Evolutionary conservation across 2,329 filamentous ascomycete genomes (phyloP).

Genomic region (Leptographium radiaticola): DNA sequence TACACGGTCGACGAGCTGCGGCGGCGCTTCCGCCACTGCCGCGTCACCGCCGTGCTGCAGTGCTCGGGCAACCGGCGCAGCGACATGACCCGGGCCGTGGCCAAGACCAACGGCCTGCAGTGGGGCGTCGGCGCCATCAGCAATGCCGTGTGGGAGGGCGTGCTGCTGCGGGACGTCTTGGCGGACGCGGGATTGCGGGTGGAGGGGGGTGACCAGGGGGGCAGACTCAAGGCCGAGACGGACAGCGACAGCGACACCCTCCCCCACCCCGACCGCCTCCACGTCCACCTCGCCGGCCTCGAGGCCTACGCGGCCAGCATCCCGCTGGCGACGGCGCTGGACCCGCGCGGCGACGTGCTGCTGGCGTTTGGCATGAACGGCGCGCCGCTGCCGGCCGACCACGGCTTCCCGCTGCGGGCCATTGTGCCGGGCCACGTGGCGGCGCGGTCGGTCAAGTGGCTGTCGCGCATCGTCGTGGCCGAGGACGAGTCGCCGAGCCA

Average conservation of each 20-base stretch:
- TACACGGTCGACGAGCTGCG: constrained; percentile 44
- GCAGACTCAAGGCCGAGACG: too few species aligned
- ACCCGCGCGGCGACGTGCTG: constrained; percentile 50
- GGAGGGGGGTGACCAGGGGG: too few species aligned
- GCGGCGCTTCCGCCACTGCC: constrained; percentile 33
- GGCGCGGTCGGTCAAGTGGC: constrained; percentile 57
- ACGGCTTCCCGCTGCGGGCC: constrained; percentile 50
- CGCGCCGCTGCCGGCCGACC: constrained; percentile 45
- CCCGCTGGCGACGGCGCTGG: constrained; percentile 42
- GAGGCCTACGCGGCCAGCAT: constrained; percentile 52
- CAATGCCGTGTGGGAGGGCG: constrained; percentile 46
- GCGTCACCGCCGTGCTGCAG: constrained; percentile 42
- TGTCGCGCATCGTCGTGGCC: constrained; percentile 48
- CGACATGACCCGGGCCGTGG: constrained; percentile 40
- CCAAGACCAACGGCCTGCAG: constrained; percentile 41
- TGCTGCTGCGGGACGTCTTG: constrained; percentile 40
- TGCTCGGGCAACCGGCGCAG: constrained; percentile 47
- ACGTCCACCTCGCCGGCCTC: constrained; percentile 44
- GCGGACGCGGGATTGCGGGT: constrained; percentile 44
- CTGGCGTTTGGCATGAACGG: constrained; percentile 58
- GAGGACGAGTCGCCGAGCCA: constrained; percentile 53
- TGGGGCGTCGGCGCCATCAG: constrained; percentile 49
- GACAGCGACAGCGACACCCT: too few species aligned
- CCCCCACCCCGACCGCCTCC: constrained; percentile 20
- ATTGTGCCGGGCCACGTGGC: constrained; percentile 54